Base-by-base conservation (phyloP, 371 early-diverging fungal genomes). In the Syncephalastrum contaminatum region DNA sequence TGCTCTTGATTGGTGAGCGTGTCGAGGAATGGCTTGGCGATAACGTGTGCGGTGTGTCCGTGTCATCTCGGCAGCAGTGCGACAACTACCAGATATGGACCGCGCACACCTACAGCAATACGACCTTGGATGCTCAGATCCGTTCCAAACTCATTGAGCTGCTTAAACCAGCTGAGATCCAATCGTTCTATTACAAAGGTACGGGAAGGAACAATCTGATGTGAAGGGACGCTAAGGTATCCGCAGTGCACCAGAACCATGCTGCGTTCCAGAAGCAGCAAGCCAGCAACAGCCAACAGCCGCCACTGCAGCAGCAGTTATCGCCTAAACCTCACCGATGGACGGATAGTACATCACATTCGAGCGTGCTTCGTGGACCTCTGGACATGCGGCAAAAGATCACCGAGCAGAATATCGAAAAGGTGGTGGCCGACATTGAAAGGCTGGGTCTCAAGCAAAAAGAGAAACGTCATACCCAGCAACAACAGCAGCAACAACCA, bases 31-130 rank as follows among this genome's bases (percentile, higher is more conserved):
- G 71, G 63, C 63, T 87, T 62, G 80, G 69, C 27, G 85, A 87
- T 53, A 72, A 71, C n/a, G 76, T 87, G 21, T 82, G 77, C 57
- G 87, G 87, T 14, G 63, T 85, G 24, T 77, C 84, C 4, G 79
- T 83, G 7, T 80, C 83, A 3, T 75, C 80, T 16, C 78, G 87
- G 24, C 82, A 78, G 62, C 79, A 78, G 46, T 71, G 71, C 18
- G 82, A 86, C 55, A 79, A 82, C 53, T 79, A 86, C 62, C 79
- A 83, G 53, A 76, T 88, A 36, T 88, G 88, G 88, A 82, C 78
- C 60, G 75, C 69, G 53, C 66, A 77, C 55, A 72, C 70, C 19
- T 60, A 71, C 14, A 54, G 57, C 43, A 60, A 56, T 16, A 49
- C 51, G 30, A 55, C 43, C 14, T 42, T 48, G 4, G 68, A 74